These are phyloP conservation scores for Hippophae rhamnoides DNA, from an alignment of 306 rosid species.

Conservation along the genomic window DNA sequence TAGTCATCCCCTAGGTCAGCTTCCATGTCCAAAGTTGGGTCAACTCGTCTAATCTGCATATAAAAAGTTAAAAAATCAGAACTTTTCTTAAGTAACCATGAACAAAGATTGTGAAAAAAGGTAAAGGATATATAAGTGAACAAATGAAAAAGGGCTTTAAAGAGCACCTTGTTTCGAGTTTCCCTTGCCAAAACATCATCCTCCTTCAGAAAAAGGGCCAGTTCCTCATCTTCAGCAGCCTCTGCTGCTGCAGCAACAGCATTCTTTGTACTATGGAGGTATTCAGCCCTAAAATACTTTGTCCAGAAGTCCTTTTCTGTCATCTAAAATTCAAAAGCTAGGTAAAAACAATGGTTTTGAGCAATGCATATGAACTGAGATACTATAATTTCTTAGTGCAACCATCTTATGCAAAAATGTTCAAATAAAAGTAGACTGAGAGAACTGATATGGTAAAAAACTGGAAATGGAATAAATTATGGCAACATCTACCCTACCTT, in stretches of 20 bases:
- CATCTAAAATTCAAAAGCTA: constrained; percentile 47
- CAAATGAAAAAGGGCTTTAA: constrained; percentile 5
- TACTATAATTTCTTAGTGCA: background rate
- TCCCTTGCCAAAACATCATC: constrained; percentile 82
- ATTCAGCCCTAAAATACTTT: constrained; percentile 91
- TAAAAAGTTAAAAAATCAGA: background rate
- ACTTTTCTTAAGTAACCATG: constrained; percentile 3
- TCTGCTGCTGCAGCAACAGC: constrained; percentile 83
- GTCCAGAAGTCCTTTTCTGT: constrained; percentile 88
- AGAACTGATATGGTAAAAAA: constrained; percentile 4
- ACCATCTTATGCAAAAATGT: background rate
- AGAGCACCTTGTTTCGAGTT: constrained; percentile 67
- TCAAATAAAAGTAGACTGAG: background rate
- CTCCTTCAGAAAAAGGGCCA: constrained; percentile 77
- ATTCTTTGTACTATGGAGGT: constrained; percentile 77
- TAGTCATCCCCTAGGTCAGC: constrained; percentile 98
- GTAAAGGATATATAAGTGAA: constrained; percentile 3
- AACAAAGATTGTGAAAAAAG: constrained; percentile 18
- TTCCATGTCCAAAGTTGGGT: constrained; percentile 97
- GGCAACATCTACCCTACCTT: constrained; percentile 48
- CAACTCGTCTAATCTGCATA: constrained; percentile 73
- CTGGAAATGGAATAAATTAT: constrained; percentile 9
- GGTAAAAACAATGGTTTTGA: constrained; percentile 4
- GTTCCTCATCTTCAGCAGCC: constrained; percentile 99
- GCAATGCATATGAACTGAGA: constrained; percentile 3